Conservation (phyloP, 495 filamentous ascomycete species). For the Podospora sp. region DNA sequence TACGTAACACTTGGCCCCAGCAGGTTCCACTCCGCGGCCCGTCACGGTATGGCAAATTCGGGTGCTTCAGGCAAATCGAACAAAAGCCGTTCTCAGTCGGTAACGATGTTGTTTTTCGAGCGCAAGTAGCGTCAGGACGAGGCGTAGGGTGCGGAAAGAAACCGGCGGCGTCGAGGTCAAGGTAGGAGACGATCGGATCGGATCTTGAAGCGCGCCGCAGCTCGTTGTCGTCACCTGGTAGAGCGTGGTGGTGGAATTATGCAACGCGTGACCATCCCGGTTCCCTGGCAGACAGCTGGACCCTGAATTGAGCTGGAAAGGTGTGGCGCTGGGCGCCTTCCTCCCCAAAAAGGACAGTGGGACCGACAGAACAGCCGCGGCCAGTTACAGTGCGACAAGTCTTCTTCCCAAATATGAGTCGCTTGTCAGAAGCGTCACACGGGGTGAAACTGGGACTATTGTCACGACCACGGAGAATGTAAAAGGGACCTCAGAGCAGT, state of each 20-base stretch:
- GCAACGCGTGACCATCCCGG: slow-evolving; percentile 25
- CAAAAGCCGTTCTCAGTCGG: not conserved
- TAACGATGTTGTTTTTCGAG: not conserved
- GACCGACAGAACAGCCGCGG: not conserved
- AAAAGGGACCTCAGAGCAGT: not conserved
- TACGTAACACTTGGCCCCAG: slow-evolving; percentile 29
- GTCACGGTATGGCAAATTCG: slow-evolving; percentile 10
- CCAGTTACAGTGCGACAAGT: not conserved
- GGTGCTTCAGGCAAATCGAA: not conserved
- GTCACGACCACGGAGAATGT: not conserved
- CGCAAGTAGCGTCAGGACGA: not conserved
- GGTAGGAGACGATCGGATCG: not conserved
- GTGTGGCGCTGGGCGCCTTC: slow-evolving; percentile 1
- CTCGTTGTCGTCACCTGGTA: slow-evolving; percentile 25
- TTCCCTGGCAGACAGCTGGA: slow-evolving; percentile 14
- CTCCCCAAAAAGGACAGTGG: not conserved
- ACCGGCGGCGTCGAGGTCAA: not conserved
- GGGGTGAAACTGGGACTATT: not conserved
- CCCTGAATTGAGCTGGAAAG: slow-evolving; percentile 22
- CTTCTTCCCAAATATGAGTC: not conserved
- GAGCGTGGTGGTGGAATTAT: slow-evolving; percentile 21
- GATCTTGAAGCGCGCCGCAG: slow-evolving; percentile 17
- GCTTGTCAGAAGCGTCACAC: not conserved
- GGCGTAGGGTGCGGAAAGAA: not conserved
- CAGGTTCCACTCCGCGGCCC: slow-evolving; percentile 20